Percentiles rank a stretch among this genome's conserved stretches.
Evolutionary conservation across 208 protist species (phyloP).

Genomic region (Spongospora subterranea): DNA sequence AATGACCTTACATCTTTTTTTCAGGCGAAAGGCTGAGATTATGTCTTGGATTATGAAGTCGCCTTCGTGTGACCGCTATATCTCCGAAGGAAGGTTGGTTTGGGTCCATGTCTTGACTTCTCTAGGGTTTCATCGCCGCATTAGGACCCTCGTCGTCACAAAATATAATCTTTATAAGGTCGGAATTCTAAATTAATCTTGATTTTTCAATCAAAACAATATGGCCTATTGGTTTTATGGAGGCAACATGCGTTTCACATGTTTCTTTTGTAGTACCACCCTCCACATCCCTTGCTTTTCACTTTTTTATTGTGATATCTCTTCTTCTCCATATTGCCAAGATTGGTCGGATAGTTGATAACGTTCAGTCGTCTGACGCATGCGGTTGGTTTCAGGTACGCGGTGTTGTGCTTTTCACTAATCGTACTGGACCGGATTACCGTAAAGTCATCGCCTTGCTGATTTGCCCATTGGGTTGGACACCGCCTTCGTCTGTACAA

Average conservation of each 20-base stretch:
- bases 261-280: too few species aligned
- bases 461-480: not conserved
- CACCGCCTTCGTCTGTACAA: not conserved
- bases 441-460: not conserved
- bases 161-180: conserved; percentile 5
- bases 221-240: too few species aligned
- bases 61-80: not conserved
- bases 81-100: not conserved
- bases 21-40: not conserved
- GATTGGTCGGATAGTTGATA: too few species aligned
- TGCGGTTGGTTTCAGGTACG: not conserved
- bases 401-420: not conserved
- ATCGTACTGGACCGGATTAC: not conserved
- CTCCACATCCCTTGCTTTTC: too few species aligned
- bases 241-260: too few species aligned
- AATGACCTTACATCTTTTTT: not conserved
- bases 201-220: not conserved
- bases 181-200: not conserved
- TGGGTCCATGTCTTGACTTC: too few species aligned
- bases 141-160: not conserved
- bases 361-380: too few species aligned
- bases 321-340: too few species aligned
- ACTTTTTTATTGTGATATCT: too few species aligned
- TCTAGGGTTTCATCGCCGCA: too few species aligned
- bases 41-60: conserved; percentile 44